Evolutionary conservation across 768 basidiomycete genomes (phyloP).

Genomic region (Lyophyllum decastes): DNA sequence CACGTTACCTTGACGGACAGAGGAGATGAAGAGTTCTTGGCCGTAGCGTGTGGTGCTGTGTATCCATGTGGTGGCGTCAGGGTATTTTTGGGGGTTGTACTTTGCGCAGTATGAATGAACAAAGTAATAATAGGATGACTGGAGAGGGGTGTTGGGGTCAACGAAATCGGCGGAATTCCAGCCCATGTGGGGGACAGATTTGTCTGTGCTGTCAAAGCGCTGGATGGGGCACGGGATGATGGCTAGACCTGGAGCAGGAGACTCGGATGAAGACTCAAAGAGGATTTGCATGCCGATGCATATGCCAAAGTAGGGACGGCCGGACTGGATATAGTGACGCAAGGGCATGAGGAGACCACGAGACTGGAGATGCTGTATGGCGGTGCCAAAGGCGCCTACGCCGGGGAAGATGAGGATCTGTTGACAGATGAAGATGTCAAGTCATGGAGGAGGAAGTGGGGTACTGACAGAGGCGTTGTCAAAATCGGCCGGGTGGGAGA

Average conservation of each 20-base stretch:
- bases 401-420: conserved; percentile 97
- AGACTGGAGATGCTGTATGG: conserved; percentile 71
- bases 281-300: conserved; percentile 99
- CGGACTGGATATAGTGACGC: conserved; percentile 78
- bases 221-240: conserved; percentile 83
- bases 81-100: conserved; percentile 59
- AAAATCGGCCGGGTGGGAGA: conserved; percentile 79
- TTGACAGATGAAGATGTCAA: conserved; percentile 18
- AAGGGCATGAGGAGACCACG: conserved; percentile 83
- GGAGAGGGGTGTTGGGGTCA: conserved; percentile 47
- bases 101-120: conserved; percentile 93
- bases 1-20: conserved; percentile 79
- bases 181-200: conserved; percentile 96
- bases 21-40: conserved; percentile 86
- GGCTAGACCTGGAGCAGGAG: conserved; percentile 73
- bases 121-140: conserved; percentile 85
- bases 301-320: conserved; percentile 95
- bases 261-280: conserved; percentile 85
- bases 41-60: conserved; percentile 93
- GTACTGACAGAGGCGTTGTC: conserved; percentile 82
- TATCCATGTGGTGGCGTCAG: conserved; percentile 70
- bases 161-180: conserved; percentile 83
- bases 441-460: conserved; percentile 7
- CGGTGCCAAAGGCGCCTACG: conserved; percentile 90
- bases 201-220: conserved; percentile 67